Base-by-base conservation (phyloP, 2,329 filamentous ascomycete species). In the Beauveria caledonica region DNA sequence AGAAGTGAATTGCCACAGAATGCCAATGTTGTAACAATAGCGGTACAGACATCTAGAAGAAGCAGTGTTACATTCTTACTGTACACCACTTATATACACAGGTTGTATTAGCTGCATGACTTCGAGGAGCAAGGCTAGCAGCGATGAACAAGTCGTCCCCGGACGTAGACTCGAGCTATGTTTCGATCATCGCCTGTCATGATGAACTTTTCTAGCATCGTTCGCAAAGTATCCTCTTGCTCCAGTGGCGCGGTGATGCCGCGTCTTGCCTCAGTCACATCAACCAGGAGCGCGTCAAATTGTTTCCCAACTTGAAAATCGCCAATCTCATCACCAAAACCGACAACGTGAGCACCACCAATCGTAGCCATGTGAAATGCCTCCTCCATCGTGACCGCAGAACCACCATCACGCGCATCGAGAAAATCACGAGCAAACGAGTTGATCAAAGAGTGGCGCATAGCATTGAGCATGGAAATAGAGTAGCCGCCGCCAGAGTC, bases 161-260 rank as follows among this genome's bases (percentile, higher is more conserved):
- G 66, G 0, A 86, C 80, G 69, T 76, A 86, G 0, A 86, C 84
- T 21, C 75, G 67, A 0, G 68, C 66, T 56, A 86, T 83, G 64
- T 86, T 86, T 5, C 85, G 74, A 66, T 87, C 85, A 67, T 87
- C 84, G 0, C 82, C 84, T 2, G 83, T 86, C 82, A 86, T 86
- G 33, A 87, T 65, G 62, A 85, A 87, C 72, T 86, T 87, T 60
- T 86, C 82, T 62, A 86, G 81, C 19, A 84, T 71, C 0, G 72
- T 78, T 52, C 69, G 67, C 0, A 72, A 45, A 0, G 70, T 71
- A 55, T 86, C 83, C 0, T 70, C 72, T 0, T 80, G 77, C 63
- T 85, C 79, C 1, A 81, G 66, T 11, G 80, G 78, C 0, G 82
- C 77, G 74, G 82, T 84, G 2, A 80, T 70, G 0, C 79, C 78